Conservation (phyloP, 2,329 filamentous ascomycete species). For the Huntiella savannae region DNA sequence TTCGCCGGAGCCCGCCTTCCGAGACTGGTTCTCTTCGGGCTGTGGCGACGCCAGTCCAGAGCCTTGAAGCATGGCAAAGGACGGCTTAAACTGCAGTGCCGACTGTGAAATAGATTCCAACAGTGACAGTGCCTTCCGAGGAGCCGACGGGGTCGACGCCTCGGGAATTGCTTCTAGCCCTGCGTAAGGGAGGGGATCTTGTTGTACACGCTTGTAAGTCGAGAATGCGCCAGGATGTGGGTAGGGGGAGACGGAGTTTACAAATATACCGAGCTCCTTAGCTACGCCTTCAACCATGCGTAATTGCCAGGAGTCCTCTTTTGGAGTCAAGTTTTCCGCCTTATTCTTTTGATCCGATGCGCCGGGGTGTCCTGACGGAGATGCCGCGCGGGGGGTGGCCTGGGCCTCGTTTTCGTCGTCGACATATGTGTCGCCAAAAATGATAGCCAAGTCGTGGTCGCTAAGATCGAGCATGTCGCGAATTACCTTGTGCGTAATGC, state of each 20-base stretch:
- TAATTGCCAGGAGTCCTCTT: slow-evolving; percentile 47
- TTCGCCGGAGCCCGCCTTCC: not conserved
- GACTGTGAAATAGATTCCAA: slow-evolving; percentile 7
- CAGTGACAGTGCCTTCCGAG: slow-evolving; percentile 13
- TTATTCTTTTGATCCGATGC: not conserved
- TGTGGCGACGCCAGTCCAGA: slow-evolving; percentile 14
- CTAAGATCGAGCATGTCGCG: slow-evolving; percentile 82
- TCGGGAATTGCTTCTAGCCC: slow-evolving; percentile 51
- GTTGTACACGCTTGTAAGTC: slow-evolving; percentile 50
- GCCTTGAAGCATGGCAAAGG: slow-evolving; percentile 13
- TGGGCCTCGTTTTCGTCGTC: slow-evolving; percentile 25
- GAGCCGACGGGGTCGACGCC: slow-evolving; percentile 14
- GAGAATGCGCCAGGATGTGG: slow-evolving; percentile 70
- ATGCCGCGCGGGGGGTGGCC: slow-evolving; percentile 26
- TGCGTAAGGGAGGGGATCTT: slow-evolving; percentile 54
- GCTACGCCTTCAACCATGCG: slow-evolving; percentile 69
- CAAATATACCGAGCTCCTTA: slow-evolving; percentile 64
- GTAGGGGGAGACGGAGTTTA: slow-evolving; percentile 58
- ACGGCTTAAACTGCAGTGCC: slow-evolving; percentile 9
- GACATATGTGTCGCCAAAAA: slow-evolving; percentile 66
- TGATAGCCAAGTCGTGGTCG: slow-evolving; percentile 61
- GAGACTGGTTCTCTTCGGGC: not conserved
- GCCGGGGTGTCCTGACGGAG: slow-evolving; percentile 15
- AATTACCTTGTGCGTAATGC: slow-evolving; percentile 71
- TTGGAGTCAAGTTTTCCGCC: slow-evolving; percentile 16